Conservation (phyloP, 768 basidiomycete species). For the Obba rivulosa region DNA sequence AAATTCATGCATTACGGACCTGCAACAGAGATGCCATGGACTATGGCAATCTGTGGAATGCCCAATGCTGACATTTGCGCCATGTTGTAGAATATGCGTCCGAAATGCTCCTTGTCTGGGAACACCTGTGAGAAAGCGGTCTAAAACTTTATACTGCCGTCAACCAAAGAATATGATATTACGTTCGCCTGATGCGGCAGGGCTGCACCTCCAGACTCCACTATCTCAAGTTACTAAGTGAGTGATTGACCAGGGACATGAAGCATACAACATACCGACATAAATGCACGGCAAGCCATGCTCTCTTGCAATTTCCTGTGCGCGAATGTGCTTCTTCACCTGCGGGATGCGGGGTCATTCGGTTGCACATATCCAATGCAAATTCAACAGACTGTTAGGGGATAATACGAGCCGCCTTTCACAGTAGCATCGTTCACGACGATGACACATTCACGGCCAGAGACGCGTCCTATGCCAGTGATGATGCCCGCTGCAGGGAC, state of each 20-base stretch:
- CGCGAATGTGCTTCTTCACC: conserved; percentile 94
- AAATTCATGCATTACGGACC: conserved; percentile 31
- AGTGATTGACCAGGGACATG: not conserved
- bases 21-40: conserved; percentile 93
- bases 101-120: conserved; percentile 94
- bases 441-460: conserved; percentile 80
- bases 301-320: conserved; percentile 92
- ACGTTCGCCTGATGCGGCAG: conserved; percentile 89
- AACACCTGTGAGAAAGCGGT: conserved; percentile 48
- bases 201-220: conserved; percentile 92
- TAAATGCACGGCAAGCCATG: conserved; percentile 89
- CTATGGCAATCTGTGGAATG: conserved; percentile 88
- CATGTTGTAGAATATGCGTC: conserved; percentile 97
- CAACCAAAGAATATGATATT: conserved; percentile 7
- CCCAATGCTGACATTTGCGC: conserved; percentile 91
- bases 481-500: conserved; percentile 90
- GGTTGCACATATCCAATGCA: not conserved
- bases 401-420: conserved; percentile 91
- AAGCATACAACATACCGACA: conserved; percentile 53
- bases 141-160: not conserved
- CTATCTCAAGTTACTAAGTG: conserved; percentile 31
- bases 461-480: conserved; percentile 68
- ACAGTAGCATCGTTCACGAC: conserved; percentile 95
- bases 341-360: conserved; percentile 16
- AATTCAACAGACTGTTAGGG: conserved; percentile 56